phyloP scores from a whole-genome alignment of 176 grass and related monocot genomes.

The Thalia dealbata region DNA sequence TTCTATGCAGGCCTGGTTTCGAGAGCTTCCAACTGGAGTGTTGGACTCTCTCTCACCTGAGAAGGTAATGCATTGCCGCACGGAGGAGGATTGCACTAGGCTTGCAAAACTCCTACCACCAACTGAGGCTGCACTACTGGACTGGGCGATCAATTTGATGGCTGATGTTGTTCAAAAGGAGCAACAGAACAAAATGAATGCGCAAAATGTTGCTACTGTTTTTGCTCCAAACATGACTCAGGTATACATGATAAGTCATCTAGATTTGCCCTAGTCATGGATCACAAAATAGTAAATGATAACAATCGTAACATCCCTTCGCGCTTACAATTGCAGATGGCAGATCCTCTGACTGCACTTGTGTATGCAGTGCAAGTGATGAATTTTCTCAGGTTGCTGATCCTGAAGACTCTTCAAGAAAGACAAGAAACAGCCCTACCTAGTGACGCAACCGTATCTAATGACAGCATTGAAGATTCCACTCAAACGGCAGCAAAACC shows the following conservation, averaged over 20 bases:
- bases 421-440: conserved; percentile 29
- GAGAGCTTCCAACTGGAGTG: conserved; percentile 53
- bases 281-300: too few species aligned
- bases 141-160: conserved; percentile 84
- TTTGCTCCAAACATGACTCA: conserved; percentile 91
- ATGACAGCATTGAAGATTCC: background rate
- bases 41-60: conserved; percentile 58
- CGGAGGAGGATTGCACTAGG: conserved; percentile 43
- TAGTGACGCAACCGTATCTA: background rate
- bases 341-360: conserved; percentile 69
- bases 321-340: conserved; percentile 40
- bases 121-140: conserved; percentile 50
- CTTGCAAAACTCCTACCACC: conserved; percentile 45
- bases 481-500: conserved; percentile 27
- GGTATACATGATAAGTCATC: conserved; percentile 18
- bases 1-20: conserved; percentile 59
- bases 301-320: background rate
- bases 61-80: conserved; percentile 67
- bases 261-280: too few species aligned
- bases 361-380: conserved; percentile 95
- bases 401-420: conserved; percentile 59
- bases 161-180: conserved; percentile 75
- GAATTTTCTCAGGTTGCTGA: conserved; percentile 80
- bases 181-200: conserved; percentile 73
- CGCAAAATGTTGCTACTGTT: conserved; percentile 63